Conservation (phyloP, 169 alveolate genomes). For the Cardiosporidium cionae region DNA sequence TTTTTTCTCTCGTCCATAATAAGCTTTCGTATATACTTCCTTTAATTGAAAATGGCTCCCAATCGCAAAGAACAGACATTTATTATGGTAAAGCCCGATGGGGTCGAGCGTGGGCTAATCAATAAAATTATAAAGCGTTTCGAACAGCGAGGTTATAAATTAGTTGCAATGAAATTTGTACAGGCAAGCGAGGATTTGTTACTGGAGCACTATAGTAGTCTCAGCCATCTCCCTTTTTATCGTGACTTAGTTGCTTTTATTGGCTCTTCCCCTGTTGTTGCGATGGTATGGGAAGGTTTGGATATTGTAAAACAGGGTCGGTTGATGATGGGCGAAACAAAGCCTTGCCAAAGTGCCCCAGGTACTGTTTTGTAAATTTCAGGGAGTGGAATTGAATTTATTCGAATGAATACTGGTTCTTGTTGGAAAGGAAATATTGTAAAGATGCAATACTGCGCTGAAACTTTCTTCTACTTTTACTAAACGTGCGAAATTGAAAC, state of each 20-base stretch:
- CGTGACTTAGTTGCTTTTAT: conserved; percentile 77
- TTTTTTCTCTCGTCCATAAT: too few species aligned
- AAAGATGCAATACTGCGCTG: too few species aligned
- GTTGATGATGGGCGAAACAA: conserved; percentile 86
- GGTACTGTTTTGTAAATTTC: conserved; percentile 8
- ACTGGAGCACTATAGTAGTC: conserved; percentile 90
- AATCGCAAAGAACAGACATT: conserved; percentile 49
- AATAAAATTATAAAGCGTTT: conserved; percentile 87
- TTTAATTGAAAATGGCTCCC: neutral
- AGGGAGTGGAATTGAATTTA: too few species aligned
- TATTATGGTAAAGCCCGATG: conserved; percentile 98
- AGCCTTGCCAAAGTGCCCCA: conserved; percentile 53
- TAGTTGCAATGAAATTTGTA: conserved; percentile 84
- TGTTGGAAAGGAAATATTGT: too few species aligned
- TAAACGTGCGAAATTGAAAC: too few species aligned
- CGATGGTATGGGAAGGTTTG: conserved; percentile 96
- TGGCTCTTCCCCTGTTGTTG: conserved; percentile 91
- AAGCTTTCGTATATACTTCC: too few species aligned
- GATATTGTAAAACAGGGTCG: conserved; percentile 86
- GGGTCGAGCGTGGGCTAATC: conserved; percentile 90
- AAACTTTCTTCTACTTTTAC: too few species aligned
- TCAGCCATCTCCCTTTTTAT: conserved; percentile 86
- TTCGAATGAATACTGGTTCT: too few species aligned
- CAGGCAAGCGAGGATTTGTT: conserved; percentile 73
- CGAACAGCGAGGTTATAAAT: conserved; percentile 88